phyloP scores from a whole-genome alignment of 2,329 filamentous ascomycete genomes.

The Penicillium sp. region DNA sequence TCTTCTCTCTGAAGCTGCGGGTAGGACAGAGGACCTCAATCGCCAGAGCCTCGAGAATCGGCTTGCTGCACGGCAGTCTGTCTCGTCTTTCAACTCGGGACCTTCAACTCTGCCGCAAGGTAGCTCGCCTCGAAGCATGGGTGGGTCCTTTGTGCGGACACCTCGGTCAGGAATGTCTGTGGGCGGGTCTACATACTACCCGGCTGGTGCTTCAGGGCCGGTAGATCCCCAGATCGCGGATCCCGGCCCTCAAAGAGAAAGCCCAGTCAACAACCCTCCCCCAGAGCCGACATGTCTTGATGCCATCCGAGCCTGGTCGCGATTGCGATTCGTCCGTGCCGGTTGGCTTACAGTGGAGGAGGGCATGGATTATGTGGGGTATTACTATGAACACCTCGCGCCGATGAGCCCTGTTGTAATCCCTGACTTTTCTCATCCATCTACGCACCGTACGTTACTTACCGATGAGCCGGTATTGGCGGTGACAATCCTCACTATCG shows the following conservation, averaged over 20 bases:
- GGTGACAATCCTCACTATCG: conserved; percentile 85
- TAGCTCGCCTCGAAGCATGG: conserved; percentile 34
- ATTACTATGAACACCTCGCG: conserved; percentile 89
- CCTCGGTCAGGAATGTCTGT: conserved; percentile 43
- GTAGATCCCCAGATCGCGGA: conserved; percentile 30
- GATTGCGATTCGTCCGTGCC: conserved; percentile 90
- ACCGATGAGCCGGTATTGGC: conserved; percentile 90
- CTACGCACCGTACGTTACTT: conserved; percentile 73
- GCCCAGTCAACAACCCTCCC: conserved; percentile 22
- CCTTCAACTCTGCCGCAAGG: conserved; percentile 37
- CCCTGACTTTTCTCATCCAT: conserved; percentile 81
- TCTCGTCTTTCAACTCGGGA: conserved; percentile 40
- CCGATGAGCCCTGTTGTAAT: conserved; percentile 92
- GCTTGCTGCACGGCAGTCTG: conserved; percentile 37
- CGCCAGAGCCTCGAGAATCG: conserved; percentile 50
- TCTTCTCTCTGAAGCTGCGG: conserved; percentile 80
- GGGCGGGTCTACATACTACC: conserved; percentile 52
- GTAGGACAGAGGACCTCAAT: conserved; percentile 49
- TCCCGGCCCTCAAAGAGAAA: conserved; percentile 25
- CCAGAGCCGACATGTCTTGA: conserved; percentile 50
- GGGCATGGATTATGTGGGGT: conserved; percentile 89
- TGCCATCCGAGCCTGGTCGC: conserved; percentile 81
- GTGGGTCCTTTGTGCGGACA: conserved; percentile 35
- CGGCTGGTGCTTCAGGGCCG: conserved; percentile 24
- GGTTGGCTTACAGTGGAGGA: conserved; percentile 96